Evolutionary conservation across 129 eudicot species (phyloP).

Genomic region (Flaveria ramosissima): DNA sequence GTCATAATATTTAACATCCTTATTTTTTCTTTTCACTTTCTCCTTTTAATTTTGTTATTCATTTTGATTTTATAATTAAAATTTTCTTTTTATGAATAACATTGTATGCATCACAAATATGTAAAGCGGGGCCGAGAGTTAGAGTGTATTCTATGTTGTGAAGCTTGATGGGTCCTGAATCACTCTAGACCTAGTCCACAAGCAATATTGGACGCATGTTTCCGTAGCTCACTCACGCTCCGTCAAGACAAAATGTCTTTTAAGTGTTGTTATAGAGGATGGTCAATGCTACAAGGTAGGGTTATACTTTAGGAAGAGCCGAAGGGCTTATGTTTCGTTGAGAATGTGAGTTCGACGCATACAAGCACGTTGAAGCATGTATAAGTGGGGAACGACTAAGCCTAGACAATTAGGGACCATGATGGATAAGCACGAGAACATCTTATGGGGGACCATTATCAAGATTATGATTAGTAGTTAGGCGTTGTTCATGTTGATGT

Average conservation of each 20-base stretch:
- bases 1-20: too few relatives aligned
- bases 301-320: background rate
- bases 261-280: background rate
- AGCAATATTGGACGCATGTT: too few relatives aligned
- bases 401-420: background rate
- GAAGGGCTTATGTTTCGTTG: background rate
- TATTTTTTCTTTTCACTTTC: too few relatives aligned
- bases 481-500: background rate
- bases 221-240: background rate
- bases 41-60: too few relatives aligned
- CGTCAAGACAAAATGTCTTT: background rate
- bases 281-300: background rate
- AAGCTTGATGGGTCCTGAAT: too few relatives aligned
- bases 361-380: too few relatives aligned
- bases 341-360: too few relatives aligned
- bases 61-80: too few relatives aligned
- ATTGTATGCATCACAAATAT: too few relatives aligned
- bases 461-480: background rate
- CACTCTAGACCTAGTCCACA: background rate
- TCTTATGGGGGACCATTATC: background rate
- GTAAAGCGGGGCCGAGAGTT: too few relatives aligned
- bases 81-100: too few relatives aligned
- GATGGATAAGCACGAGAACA: background rate
- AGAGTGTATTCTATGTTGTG: background rate
- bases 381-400: too few relatives aligned